Evolutionary conservation across 805 yeast genomes (phyloP).

Genomic region (Pichia thaimueangensis): DNA sequence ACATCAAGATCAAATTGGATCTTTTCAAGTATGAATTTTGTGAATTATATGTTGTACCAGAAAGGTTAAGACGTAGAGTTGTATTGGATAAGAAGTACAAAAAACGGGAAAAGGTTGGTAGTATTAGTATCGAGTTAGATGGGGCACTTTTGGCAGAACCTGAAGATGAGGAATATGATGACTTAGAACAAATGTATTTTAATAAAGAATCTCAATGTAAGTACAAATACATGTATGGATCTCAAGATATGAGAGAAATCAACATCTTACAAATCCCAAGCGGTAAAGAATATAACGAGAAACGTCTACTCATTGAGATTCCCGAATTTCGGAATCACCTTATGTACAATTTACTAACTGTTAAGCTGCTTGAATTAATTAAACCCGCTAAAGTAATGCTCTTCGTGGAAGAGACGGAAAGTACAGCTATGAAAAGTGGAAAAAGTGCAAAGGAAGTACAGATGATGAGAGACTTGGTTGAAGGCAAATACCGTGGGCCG

Average conservation of each 20-base stretch:
- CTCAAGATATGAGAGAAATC: slow-evolving; percentile 1
- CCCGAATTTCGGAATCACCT: slow-evolving; percentile 2
- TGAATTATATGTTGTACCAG: slow-evolving; percentile 2
- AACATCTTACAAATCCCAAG: neutral
- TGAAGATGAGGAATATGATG: slow-evolving; percentile 6
- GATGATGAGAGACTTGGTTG: neutral
- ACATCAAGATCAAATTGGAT: neutral
- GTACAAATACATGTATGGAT: slow-evolving; percentile 3
- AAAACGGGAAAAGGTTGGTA: slow-evolving; percentile 2
- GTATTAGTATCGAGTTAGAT: neutral
- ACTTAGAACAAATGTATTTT: slow-evolving; percentile 2
- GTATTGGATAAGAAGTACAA: neutral
- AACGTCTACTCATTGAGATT: slow-evolving; percentile 1
- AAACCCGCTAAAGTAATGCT: neutral
- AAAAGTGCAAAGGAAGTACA: neutral
- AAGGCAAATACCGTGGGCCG: neutral
- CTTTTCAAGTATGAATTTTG: neutral
- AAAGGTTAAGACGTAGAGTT: slow-evolving; percentile 1
- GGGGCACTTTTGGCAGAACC: neutral
- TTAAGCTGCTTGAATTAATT: neutral
- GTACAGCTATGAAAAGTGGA: neutral
- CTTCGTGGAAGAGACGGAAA: slow-evolving; percentile 3
- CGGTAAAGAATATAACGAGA: too few species aligned
- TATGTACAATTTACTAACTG: neutral
- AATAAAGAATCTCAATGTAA: neutral